Base-by-base conservation (phyloP, 768 basidiomycete species). In the Rhodotorula graminis region DNA sequence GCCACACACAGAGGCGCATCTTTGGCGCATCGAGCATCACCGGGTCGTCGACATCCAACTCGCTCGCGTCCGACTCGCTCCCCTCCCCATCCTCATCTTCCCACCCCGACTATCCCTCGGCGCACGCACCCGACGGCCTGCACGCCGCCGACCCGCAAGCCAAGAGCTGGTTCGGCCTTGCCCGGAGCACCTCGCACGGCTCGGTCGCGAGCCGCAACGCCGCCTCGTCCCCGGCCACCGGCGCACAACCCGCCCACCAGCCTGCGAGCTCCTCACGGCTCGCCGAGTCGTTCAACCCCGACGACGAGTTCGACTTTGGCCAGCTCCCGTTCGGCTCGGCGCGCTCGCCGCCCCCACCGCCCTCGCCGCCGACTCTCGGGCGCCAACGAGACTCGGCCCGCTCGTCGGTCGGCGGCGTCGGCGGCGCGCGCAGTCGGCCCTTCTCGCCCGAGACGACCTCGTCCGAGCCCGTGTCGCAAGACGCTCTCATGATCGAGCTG, bases 401-500 rank as follows among this genome's bases (percentile, higher is more conserved):
- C 5, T 71, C 70, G 0, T 66, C 69, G 21, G 15, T 70, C 3
- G 57, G 57, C 16, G 59, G 25, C 21, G 56, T 57, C 40, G 64
- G 70, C 29, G 56, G 7, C 2, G 12, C 10, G 18, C 25, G 11
- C 4, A 33, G 64, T 6, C 37, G 70, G 40, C 71, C 71, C 14
- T 72, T 73, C 61, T 70, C 68, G 21, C 68, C 72, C 4, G 72
- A 66, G 14, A 61, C 47, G 1, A n/a, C 60, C 21, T 64, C 31
- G 6, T 29, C 31, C 18, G 46, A 31, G 19, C 19, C 42, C 40
- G 44, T 67, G 23, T 44, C 86, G 25, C 85, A 88, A 58, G 93
- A 96, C 77, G 91, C 93, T 73, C 85, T 98, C 59, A 85, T 97
- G 74, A 85, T 96, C 80, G 90, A 90, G 80, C 85, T 99, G 53